Percentiles rank a stretch among this genome's conserved stretches.
Conservation (phyloP, 1,284 basidiomycete species). For the Rhodotorula sp. region DNA sequence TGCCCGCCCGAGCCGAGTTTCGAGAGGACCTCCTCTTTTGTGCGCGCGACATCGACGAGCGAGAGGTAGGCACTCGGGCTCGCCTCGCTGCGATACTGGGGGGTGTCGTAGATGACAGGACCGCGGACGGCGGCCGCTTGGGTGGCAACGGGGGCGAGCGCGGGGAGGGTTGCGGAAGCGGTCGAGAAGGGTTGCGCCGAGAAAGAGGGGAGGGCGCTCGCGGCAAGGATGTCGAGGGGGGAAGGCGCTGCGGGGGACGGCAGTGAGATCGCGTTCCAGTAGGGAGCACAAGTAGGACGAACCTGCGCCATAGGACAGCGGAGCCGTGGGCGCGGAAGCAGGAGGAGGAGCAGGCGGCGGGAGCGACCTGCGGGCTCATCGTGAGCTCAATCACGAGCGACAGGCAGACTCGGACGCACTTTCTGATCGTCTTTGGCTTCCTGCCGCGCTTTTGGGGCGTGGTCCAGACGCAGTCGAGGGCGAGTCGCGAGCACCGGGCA, state of each 20-base stretch:
- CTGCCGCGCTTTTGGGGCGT: conserved; percentile 26
- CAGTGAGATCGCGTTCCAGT: not conserved
- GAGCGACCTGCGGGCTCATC: too few species aligned
- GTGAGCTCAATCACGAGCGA: too few species aligned
- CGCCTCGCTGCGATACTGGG: not conserved
- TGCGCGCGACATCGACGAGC: conserved; percentile 19
- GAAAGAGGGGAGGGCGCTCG: not conserved
- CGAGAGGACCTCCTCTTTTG: conserved; percentile 21
- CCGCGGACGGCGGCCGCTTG: not conserved
- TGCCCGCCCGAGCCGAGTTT: conserved; percentile 4
- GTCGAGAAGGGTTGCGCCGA: not conserved
- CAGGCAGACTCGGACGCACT: not conserved
- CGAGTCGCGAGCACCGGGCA: conserved; percentile 8
- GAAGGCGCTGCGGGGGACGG: not conserved
- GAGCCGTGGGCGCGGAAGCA: not conserved
- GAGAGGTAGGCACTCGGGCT: conserved; percentile 18
- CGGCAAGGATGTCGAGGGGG: conserved; percentile 10
- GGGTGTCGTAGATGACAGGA: not conserved
- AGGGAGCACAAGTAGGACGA: not conserved
- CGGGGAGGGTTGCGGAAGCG: not conserved
- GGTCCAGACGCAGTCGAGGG: conserved; percentile 19
- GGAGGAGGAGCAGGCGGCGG: not conserved
- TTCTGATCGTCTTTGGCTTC: conserved; percentile 7
- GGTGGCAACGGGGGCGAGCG: not conserved
- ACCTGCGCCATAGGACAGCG: not conserved